Evolutionary conservation across 257 asterid genomes (phyloP).

Genomic region (Henckelia pumila): DNA sequence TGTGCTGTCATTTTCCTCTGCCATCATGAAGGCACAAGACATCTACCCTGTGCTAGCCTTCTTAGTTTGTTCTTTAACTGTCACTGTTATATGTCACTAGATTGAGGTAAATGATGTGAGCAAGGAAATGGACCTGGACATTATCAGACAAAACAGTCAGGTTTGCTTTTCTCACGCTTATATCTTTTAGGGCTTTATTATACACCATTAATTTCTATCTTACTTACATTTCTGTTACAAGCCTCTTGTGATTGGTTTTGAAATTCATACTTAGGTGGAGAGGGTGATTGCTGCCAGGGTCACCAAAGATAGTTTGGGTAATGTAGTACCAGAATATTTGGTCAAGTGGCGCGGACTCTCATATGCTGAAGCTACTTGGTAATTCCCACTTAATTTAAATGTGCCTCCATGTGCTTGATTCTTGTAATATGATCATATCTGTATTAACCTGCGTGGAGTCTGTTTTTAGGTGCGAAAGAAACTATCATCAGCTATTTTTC

Average conservation of each 20-base stretch:
- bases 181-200: constrained; percentile 8
- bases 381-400: constrained; percentile 25
- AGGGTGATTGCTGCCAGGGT: constrained; percentile 88
- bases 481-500: constrained; percentile 3
- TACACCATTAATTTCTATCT: constrained; percentile 6
- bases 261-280: constrained; percentile 69
- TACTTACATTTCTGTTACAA: constrained; percentile 6
- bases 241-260: constrained; percentile 20
- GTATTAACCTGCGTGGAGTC: constrained; percentile 13
- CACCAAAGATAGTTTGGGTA: constrained; percentile 64
- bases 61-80: constrained; percentile 15
- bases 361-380: constrained; percentile 99
- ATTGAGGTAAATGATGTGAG: constrained; percentile 98
- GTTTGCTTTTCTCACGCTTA: constrained; percentile 33
- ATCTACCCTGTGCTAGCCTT: constrained; percentile 11
- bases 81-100: constrained; percentile 35
- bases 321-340: constrained; percentile 89
- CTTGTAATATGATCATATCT: constrained; percentile 1
- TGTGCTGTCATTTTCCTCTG: not conserved
- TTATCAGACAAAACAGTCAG: constrained; percentile 90
- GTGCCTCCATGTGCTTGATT: constrained; percentile 21
- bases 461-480: constrained; percentile 12
- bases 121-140: constrained; percentile 99
- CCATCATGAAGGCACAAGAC: constrained; percentile 1
- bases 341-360: constrained; percentile 98